Base-by-base conservation (phyloP, 371 early-diverging fungal species). In the Rhizopus delemar region DNA sequence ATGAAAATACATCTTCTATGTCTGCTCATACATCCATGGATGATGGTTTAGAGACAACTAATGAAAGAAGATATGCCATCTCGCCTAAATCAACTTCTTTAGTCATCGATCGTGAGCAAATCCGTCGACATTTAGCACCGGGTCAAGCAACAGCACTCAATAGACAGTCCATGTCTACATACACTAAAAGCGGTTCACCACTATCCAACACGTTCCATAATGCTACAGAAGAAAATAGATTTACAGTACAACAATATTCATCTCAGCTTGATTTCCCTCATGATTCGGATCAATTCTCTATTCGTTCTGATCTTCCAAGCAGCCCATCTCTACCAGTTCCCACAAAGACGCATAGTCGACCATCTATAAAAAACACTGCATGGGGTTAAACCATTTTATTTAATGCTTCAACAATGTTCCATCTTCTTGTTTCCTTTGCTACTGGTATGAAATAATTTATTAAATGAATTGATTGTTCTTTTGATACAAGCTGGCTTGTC, bases 251-350 rank as follows among this genome's bases (percentile, higher is more conserved):
- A 29, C 11, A 22, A 12, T 48, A 29, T 29, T 35, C 52, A 5
- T 32, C 53, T 15, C 46, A 61, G 32, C 29, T 61, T 5, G 62
- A 66, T 5, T 61, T 66, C 22, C 62, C 66, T 58, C 66, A 61
- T 61, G 66, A 66, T 50, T 66, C 62, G 8, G 66, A 66, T 33
- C 46, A 56, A 41, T 66, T 66, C 46, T 66, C 66, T 4, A 66
- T 61, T 43, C 61, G 41, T 12, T 66, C 66, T 8, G 62, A 54
- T 45, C 41, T 50, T 13, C 39, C 35, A 32, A 13, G 5, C 6
- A 22, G 28, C 0, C 29, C 46, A 12, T 35, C 41, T 6, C 41
- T 16, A 8, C 35, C 41, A 11, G 28, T 54, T 0, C 55, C 61
- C 8, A 38, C 56, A 31, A 55, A 61, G 31, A 16, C 50, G 5